Conservation (phyloP, 208 protist genomes). For the Zelonia costaricensis region DNA sequence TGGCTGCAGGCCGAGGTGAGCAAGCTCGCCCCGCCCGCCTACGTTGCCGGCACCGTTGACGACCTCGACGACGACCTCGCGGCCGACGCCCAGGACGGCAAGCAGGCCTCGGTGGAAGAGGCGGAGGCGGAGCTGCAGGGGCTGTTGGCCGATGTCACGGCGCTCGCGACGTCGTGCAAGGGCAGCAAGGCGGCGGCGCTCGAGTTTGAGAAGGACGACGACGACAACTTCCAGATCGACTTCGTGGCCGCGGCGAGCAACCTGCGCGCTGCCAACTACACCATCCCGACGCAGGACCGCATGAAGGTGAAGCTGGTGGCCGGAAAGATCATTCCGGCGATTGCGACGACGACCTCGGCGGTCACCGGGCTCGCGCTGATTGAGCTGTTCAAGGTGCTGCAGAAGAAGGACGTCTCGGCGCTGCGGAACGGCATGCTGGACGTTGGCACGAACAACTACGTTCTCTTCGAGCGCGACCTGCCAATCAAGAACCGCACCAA, state of each 20-base stretch:
- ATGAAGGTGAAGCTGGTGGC: constrained; percentile 94
- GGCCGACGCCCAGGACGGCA: constrained; percentile 26
- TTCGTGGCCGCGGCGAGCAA: constrained; percentile 95
- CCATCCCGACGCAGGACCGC: constrained; percentile 87
- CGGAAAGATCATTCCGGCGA: constrained; percentile 99
- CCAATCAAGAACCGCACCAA: constrained; percentile 74
- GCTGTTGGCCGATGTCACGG: constrained; percentile 44
- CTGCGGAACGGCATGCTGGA: constrained; percentile 91
- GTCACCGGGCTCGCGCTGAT: constrained; percentile 98
- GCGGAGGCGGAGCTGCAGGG: constrained; percentile 56
- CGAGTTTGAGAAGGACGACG: constrained; percentile 97
- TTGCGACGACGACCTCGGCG: constrained; percentile 99
- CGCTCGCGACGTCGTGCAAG: constrained; percentile 48
- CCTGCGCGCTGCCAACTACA: constrained; percentile 93
- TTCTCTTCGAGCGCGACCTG: constrained; percentile 84
- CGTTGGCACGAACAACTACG: constrained; percentile 89
- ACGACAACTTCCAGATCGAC: constrained; percentile 96
- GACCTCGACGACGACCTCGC: constrained; percentile 82
- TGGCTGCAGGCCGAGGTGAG: constrained; percentile 54
- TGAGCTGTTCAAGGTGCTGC: constrained; percentile 98
- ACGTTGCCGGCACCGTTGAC: constrained; percentile 57
- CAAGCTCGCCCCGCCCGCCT: constrained; percentile 35
- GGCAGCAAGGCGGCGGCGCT: constrained; percentile 52
- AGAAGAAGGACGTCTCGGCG: constrained; percentile 65
- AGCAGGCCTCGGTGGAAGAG: constrained; percentile 25